Conservation (phyloP, 352 stramenopile species). For the Globisporangium megalacanthum region DNA sequence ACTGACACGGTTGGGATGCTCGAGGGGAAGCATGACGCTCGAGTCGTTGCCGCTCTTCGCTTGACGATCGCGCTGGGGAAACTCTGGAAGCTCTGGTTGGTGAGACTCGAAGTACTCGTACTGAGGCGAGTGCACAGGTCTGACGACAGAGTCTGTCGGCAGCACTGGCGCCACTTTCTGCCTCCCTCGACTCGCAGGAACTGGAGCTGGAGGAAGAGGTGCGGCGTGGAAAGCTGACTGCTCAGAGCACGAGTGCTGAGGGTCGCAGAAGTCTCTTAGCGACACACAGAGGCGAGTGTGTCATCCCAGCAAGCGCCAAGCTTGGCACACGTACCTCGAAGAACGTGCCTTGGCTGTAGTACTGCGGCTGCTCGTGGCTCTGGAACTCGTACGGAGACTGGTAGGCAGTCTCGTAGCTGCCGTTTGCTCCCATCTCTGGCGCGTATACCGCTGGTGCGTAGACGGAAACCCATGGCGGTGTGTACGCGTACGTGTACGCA, state of each 20-base stretch:
- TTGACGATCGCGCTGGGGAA: background rate
- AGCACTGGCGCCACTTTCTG: constrained; percentile 12
- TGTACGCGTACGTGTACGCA: constrained; percentile 9
- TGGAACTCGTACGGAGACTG: constrained; percentile 1
- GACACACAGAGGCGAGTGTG: no score
- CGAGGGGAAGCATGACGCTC: constrained; percentile 6
- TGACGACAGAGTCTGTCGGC: constrained; percentile 2
- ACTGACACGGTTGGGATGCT: constrained; percentile 2
- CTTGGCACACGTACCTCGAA: constrained; percentile 8
- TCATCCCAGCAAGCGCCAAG: background rate
- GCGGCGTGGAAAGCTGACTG: background rate
- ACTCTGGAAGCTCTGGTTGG: constrained; percentile 3
- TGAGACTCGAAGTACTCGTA: constrained; percentile 3
- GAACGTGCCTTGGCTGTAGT: constrained; percentile 1
- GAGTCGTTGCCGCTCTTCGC: constrained; percentile 6
- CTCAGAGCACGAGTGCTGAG: background rate
- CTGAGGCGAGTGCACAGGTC: constrained; percentile 12
- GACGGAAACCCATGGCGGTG: constrained; percentile 3
- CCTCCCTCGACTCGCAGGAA: constrained; percentile 1
- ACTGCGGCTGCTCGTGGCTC: background rate
- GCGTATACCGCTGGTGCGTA: background rate
- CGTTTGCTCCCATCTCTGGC: background rate
- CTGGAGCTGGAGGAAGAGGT: background rate
- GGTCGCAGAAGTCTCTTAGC: background rate
- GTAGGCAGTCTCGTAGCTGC: background rate